Evolutionary conservation across 768 basidiomycete genomes (phyloP).

Genomic region (Gymnopilus dilepis): DNA sequence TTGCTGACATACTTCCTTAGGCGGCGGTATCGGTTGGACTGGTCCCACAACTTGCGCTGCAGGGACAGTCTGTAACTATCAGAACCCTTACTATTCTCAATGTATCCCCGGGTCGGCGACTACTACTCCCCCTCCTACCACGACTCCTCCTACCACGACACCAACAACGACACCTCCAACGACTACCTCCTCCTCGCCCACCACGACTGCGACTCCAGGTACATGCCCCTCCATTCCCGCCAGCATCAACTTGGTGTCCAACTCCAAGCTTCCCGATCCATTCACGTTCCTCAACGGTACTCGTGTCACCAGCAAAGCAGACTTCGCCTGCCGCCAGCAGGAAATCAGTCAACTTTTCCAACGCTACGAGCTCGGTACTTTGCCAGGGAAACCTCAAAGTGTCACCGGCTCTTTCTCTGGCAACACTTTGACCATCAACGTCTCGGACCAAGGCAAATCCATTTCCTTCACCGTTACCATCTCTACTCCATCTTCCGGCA

Average conservation of each 20-base stretch:
- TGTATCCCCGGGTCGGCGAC: slow-evolving; percentile 35
- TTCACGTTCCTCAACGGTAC: slow-evolving; percentile 56
- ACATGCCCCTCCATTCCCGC: slow-evolving; percentile 36
- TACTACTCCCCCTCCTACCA: slow-evolving; percentile 14
- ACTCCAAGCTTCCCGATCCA: slow-evolving; percentile 55
- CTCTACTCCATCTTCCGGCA: slow-evolving; percentile 47
- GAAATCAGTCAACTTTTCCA: slow-evolving; percentile 57
- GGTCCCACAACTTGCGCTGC: slow-evolving; percentile 41
- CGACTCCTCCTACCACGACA: slow-evolving; percentile 21
- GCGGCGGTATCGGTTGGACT: slow-evolving; percentile 43
- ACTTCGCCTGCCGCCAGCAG: slow-evolving; percentile 56
- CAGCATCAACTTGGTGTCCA: slow-evolving; percentile 37
- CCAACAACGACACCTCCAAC: slow-evolving; percentile 17
- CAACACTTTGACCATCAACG: slow-evolving; percentile 54
- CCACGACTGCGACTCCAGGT: slow-evolving; percentile 24
- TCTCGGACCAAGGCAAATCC: slow-evolving; percentile 47
- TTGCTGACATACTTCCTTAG: slow-evolving; percentile 22
- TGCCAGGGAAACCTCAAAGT: slow-evolving; percentile 51
- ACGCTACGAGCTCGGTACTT: slow-evolving; percentile 55
- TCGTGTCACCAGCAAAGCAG: slow-evolving; percentile 45
- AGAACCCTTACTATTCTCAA: slow-evolving; percentile 42
- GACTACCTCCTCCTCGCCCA: slow-evolving; percentile 23
- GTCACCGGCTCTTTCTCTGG: slow-evolving; percentile 50
- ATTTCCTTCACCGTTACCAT: slow-evolving; percentile 56
- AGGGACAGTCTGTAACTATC: slow-evolving; percentile 34